Conservation (phyloP, 202 grass and related monocot genomes). For the Panicum virgatum region DNA sequence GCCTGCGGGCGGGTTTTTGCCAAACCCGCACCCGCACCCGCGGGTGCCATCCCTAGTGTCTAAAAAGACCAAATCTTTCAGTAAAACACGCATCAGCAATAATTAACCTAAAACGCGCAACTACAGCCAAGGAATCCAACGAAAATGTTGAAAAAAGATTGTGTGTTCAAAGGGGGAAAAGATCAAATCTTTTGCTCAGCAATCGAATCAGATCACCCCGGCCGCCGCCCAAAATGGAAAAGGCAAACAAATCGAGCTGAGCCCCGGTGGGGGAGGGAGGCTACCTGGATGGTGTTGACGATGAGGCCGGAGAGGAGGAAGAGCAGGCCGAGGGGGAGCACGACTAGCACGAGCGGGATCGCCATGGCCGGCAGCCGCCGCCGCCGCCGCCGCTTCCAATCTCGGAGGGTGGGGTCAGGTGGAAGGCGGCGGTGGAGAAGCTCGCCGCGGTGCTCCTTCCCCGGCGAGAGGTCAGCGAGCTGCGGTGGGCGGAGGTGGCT, state of each 20-base stretch:
- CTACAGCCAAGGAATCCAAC: neutral
- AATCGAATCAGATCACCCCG: constrained; percentile 29
- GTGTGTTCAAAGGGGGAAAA: neutral
- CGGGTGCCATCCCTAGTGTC: no score
- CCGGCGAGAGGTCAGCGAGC: neutral
- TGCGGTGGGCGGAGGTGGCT: neutral
- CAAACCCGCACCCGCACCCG: no score
- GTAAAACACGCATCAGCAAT: neutral
- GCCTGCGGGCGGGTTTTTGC: no score
- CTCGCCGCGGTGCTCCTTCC: neutral
- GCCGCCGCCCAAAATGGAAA: neutral
- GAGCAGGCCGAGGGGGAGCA: constrained; percentile 87
- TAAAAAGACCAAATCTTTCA: neutral
- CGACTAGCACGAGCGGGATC: constrained; percentile 62
- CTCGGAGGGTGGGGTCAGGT: neutral
- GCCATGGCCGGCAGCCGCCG: constrained; percentile 55
- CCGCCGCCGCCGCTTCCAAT: constrained; percentile 5
- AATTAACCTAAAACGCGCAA: neutral
- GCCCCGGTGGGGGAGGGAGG: neutral
- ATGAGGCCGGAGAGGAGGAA: constrained; percentile 91
- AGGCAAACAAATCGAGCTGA: constrained; percentile 5
- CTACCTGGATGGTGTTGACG: constrained; percentile 81
- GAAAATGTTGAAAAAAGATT: neutral
- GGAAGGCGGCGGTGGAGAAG: no score
- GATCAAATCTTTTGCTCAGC: constrained; percentile 4